Evolutionary conservation across 371 early-diverging fungal genomes (phyloP).

Genomic region (Mucor piriformis): DNA sequence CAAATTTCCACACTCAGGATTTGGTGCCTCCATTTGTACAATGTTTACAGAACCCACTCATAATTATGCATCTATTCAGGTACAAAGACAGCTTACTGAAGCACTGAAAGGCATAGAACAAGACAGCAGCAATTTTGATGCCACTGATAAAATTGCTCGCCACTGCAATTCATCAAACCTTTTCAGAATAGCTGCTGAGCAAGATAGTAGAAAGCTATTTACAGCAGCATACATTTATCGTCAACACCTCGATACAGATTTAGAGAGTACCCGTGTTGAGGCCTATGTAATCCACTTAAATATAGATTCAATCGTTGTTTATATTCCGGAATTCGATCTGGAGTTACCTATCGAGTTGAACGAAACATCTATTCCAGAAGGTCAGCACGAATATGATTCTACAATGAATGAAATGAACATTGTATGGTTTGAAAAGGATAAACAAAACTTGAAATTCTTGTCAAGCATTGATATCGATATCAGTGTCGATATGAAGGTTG

Average conservation of each 20-base stretch:
- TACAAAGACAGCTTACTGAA: constrained; percentile 71
- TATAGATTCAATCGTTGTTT: constrained; percentile 1
- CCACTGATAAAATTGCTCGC: constrained; percentile 33
- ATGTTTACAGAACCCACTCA: constrained; percentile 91
- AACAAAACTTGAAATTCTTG: constrained; percentile 4
- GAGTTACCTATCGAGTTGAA: constrained; percentile 10
- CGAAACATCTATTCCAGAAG: constrained; percentile 14
- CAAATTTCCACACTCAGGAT: constrained; percentile 64
- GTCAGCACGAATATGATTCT: constrained; percentile 4
- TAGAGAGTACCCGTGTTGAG: constrained; percentile 1
- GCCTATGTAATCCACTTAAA: constrained; percentile 17
- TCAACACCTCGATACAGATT: constrained; percentile 19
- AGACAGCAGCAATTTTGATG: constrained; percentile 12
- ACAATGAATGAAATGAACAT: constrained; percentile 12
- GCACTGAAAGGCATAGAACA: constrained; percentile 27
- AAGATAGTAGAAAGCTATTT: constrained; percentile 29
- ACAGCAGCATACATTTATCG: constrained; percentile 38
- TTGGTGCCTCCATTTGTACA: constrained; percentile 72
- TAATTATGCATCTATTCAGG: constrained; percentile 91
- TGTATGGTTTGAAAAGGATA: neutral
- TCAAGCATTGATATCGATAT: constrained; percentile 17
- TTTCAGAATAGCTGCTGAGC: constrained; percentile 23
- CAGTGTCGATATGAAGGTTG: constrained; percentile 29
- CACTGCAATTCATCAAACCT: constrained; percentile 33
- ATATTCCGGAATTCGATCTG: constrained; percentile 25